Evolutionary conservation across 805 yeast genomes (phyloP).

Genomic region (Candida methanosorbosa): DNA sequence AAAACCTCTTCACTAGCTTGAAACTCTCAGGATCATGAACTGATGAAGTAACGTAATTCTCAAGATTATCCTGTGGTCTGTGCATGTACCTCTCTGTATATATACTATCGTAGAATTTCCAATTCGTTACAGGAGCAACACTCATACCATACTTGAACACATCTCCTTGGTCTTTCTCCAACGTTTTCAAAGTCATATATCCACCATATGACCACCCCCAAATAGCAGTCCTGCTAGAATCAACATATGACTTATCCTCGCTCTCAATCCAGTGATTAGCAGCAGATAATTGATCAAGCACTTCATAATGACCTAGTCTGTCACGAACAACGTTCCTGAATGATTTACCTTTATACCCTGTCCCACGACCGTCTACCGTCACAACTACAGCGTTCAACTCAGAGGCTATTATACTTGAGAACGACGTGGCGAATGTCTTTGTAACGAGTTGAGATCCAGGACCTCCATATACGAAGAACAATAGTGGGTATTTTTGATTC

Average conservation of each 20-base stretch:
- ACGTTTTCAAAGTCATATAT: conserved; percentile 78
- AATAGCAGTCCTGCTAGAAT: conserved; percentile 60
- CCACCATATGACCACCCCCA: conserved; percentile 99
- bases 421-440: conserved; percentile 47
- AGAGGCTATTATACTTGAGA: conserved; percentile 71
- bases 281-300: conserved; percentile 78
- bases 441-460: conserved; percentile 86
- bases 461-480: conserved; percentile 91
- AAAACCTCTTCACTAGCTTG: conserved; percentile 42
- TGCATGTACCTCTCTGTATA: conserved; percentile 96
- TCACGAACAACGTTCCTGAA: conserved; percentile 79
- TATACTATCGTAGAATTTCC: conserved; percentile 85
- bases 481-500: conserved; percentile 63
- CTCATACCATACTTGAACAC: conserved; percentile 85
- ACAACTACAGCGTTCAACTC: conserved; percentile 79
- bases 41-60: conserved; percentile 40
- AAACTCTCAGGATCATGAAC: conserved; percentile 35
- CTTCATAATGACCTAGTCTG: conserved; percentile 73
- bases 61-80: conserved; percentile 52
- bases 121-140: conserved; percentile 96
- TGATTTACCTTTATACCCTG: conserved; percentile 77
- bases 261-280: conserved; percentile 63
- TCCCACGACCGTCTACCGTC: conserved; percentile 95
- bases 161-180: conserved; percentile 71
- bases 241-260: conserved; percentile 33